Conservation (phyloP, 768 basidiomycete genomes). For the Epithele typhae region DNA sequence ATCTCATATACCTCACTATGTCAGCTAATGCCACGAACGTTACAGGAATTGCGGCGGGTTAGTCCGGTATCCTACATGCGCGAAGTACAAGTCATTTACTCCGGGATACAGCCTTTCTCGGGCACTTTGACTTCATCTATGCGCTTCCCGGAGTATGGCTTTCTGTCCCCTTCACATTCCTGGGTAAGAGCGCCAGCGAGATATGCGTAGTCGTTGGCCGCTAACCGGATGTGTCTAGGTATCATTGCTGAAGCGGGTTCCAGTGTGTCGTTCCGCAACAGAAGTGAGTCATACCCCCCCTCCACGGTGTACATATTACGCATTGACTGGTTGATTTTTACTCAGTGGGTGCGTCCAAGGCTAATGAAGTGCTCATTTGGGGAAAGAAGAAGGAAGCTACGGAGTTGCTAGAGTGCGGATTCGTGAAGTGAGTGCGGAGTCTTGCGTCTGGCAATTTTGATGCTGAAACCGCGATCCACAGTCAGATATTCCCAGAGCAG, state of each 20-base stretch:
- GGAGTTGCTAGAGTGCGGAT: constrained; percentile 56
- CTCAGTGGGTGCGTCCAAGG: constrained; percentile 62
- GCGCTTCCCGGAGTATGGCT: constrained; percentile 58
- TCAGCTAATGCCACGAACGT: neutral
- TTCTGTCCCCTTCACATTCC: constrained; percentile 62
- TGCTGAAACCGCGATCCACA: constrained; percentile 21
- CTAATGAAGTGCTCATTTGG: constrained; percentile 68
- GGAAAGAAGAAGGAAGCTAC: constrained; percentile 61
- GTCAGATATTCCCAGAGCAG: constrained; percentile 57
- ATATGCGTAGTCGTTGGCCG: too few relatives aligned
- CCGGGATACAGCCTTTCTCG: constrained; percentile 48
- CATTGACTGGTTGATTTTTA: neutral
- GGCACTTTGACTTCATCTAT: constrained; percentile 74
- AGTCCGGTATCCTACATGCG: neutral
- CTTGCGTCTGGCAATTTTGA: neutral
- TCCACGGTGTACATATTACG: neutral
- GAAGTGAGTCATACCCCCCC: constrained; percentile 38
- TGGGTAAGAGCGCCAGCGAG: constrained; percentile 45
- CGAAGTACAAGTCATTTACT: neutral
- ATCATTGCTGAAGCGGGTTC: constrained; percentile 67
- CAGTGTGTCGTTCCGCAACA: constrained; percentile 63
- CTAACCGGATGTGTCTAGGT: constrained; percentile 39
- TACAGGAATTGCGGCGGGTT: constrained; percentile 64
- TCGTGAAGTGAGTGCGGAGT: constrained; percentile 50
- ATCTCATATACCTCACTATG: neutral